Base-by-base conservation (phyloP, 768 basidiomycete species). In the Rhodosporidiobolus odoratus region DNA sequence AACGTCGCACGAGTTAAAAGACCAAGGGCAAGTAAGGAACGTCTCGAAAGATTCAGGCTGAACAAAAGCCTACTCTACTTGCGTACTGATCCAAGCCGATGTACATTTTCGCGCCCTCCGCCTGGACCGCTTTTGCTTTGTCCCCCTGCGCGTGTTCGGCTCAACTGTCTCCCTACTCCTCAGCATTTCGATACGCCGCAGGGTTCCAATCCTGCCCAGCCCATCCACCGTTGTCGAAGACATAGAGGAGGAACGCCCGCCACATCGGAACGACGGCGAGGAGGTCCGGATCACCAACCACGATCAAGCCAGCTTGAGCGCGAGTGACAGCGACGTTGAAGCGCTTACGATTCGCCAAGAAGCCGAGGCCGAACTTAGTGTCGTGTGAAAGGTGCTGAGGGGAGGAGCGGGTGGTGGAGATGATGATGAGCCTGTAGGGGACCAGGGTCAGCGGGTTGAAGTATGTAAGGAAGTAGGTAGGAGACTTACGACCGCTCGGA, bases 291-390 rank as follows among this genome's bases (percentile, higher is more conserved):
- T 79, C 76, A 8, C 80, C 80, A 13, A 80, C 66, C 30, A 80
- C 63, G 45, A 81, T 65, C 56, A 81, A 67, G 1, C 79, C 68
- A 56, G 79, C 78, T 60, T 79, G 79, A 0, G 80, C 79, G 37
- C 80, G 71, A 1, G 80, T 81, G 60, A 79, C 77, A 37, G 79
- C 77, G 30, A 80, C 80, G 71, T 81, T 81, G 77, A 81, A 78
- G 15, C 80, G 75, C 61, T 79, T 78, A 10, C 75, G 75, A 61
- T 79, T 77, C 30, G 74, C 68, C 50, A 78, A 75, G 53, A 81
- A 69, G 21, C 80, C 80, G 74, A 79, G 77, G 34, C 76, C 76
- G 32, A 73, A 75, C 17, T 63, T 41, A 47, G 66, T 66, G 65
- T 80, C 80, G 40, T 73, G 66, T 9, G 61, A 58, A 45, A 80